These are phyloP conservation scores for Pseudogymnoascus sp. DNA, from an alignment of 2,329 filamentous ascomycete genomes.

Conservation along the genomic window DNA sequence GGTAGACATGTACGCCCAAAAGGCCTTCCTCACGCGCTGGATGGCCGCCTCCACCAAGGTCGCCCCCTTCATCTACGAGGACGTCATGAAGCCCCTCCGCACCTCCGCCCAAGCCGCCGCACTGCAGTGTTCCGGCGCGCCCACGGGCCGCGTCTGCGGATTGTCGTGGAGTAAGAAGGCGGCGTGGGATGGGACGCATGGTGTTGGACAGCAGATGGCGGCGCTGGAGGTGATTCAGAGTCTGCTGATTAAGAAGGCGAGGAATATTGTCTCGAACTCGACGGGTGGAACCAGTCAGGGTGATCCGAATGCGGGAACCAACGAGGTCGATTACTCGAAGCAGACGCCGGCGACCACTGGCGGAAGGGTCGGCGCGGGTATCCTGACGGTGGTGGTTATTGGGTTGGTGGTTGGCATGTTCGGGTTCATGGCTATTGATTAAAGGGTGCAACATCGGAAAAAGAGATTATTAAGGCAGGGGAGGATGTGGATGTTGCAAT, in stretches of 20 bases:
- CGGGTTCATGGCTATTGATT: neutral
- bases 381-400: slow-evolving; percentile 32
- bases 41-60: slow-evolving; percentile 55
- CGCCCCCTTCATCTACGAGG: slow-evolving; percentile 50
- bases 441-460: neutral
- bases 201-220: slow-evolving; percentile 66
- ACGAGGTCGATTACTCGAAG: slow-evolving; percentile 13
- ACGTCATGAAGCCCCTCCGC: slow-evolving; percentile 45
- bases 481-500: neutral
- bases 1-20: slow-evolving; percentile 55
- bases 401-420: neutral
- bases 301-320: slow-evolving; percentile 20
- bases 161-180: slow-evolving; percentile 48
- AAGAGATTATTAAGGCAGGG: neutral
- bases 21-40: slow-evolving; percentile 55
- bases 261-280: slow-evolving; percentile 30
- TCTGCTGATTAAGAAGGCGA: slow-evolving; percentile 30
- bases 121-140: slow-evolving; percentile 49
- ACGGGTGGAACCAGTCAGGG: slow-evolving; percentile 40
- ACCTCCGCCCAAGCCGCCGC: slow-evolving; percentile 49
- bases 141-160: slow-evolving; percentile 52
- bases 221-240: slow-evolving; percentile 54
- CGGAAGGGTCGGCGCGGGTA: slow-evolving; percentile 36
- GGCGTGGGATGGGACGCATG: slow-evolving; percentile 52
- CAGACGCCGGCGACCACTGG: slow-evolving; percentile 27